Evolutionary conservation across 2,329 filamentous ascomycete genomes (phyloP), one percentile per base, ranked within the genome.

Genomic region (Monosporascus sp.): DNA sequence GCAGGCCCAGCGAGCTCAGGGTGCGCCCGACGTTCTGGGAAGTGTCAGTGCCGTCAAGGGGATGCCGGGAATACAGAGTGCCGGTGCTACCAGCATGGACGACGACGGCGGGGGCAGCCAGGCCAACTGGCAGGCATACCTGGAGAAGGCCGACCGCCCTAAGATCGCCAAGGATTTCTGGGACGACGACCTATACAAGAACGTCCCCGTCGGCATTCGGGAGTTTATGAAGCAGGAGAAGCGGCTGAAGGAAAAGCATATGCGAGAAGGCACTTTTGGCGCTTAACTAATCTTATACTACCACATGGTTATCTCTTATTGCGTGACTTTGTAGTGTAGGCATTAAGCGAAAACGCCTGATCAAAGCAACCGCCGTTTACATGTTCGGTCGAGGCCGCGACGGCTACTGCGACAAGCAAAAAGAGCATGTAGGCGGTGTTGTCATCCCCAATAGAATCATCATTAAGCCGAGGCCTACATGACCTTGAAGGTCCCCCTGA

Each of bases 201-300:
- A 83, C 60, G 85, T 99, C 50, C 93, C 94, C 0, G 89, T 97
- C 9, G 94, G 93, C 0, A 97, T 99, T 60, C 79, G 90, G 57
- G 93, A 96, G 70, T 99, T 99, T 65, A 97, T 99, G 93, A 91
- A 88, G 76, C 91, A 87, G 55, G 94, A 99, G 76, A 97, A 97
- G 80, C 87, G 78, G 69, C 71, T 99, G 56, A 93, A 90, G 71
- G 79, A 89, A 70, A 87, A 84, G 70, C 89, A 92, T 67, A 70
- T 74, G 63, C 72, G 76, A 50, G 82, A 85, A 52, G 75, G 78
- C n/a, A 75, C 73, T 2, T 50, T 66, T n/a, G 74, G 75, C 1
- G 72, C 71, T n/a, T 77, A 65, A 48, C 14, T 7, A 7, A 11
- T 35, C 31, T 5, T 35, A 35, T 14, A 35, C 14, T 14, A 14